These are phyloP conservation scores for Nemophila menziesii DNA, from an alignment of 257 asterid genomes.

Conservation along the genomic window DNA sequence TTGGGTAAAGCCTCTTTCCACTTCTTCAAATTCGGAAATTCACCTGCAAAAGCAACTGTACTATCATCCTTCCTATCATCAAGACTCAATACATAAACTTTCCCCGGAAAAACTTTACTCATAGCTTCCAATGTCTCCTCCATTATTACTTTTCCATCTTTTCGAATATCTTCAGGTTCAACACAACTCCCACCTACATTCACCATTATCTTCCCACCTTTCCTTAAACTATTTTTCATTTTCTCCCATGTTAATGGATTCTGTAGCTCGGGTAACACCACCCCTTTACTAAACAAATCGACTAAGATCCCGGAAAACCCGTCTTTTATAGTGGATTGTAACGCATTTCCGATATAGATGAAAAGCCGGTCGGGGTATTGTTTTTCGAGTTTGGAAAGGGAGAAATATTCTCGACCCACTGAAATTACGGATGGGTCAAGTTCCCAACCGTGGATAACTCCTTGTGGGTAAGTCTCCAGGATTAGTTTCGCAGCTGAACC, in stretches of 20 bases:
- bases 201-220: slow-evolving; percentile 81
- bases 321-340: slow-evolving; percentile 27
- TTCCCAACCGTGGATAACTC: slow-evolving; percentile 65
- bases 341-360: slow-evolving; percentile 53
- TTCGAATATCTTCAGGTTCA: slow-evolving; percentile 71
- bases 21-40: slow-evolving; percentile 35
- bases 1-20: slow-evolving; percentile 48
- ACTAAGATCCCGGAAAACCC: slow-evolving; percentile 64
- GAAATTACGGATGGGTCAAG: slow-evolving; percentile 67
- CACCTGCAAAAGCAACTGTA: slow-evolving; percentile 59
- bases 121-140: slow-evolving; percentile 64
- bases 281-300: slow-evolving; percentile 61
- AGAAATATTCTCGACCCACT: slow-evolving; percentile 67
- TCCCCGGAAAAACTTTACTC: slow-evolving; percentile 29
- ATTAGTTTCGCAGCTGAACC: slow-evolving; percentile 61
- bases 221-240: slow-evolving; percentile 33
- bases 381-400: slow-evolving; percentile 51
- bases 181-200: slow-evolving; percentile 91
- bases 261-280: slow-evolving; percentile 69
- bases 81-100: slow-evolving; percentile 40
- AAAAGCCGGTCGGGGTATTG: slow-evolving; percentile 36
- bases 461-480: slow-evolving; percentile 46
- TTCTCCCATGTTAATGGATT: slow-evolving; percentile 56
- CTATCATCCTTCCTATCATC: slow-evolving; percentile 61
- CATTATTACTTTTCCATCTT: slow-evolving; percentile 61